phyloP scores from a whole-genome alignment of 2,329 filamentous ascomycete species.

The Ambrosiella beaveri region DNA sequence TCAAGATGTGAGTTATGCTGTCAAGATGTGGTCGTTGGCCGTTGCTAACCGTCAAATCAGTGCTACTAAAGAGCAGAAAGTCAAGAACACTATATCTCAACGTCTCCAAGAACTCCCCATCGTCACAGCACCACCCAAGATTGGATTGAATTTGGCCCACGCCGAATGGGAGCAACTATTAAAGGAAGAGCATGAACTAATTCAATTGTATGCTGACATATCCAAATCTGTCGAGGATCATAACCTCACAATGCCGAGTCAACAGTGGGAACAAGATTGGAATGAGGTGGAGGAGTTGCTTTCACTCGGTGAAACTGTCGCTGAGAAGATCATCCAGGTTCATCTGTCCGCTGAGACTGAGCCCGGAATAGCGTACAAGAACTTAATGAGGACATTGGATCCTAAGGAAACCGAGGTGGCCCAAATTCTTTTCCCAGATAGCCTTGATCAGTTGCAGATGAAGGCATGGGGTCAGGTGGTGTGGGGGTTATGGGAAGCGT shows the following conservation, averaged over 20 bases:
- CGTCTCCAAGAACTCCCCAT: not conserved
- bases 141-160: not conserved
- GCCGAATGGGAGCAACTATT: not conserved
- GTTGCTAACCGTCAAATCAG: conserved; percentile 3
- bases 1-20: conserved; percentile 6
- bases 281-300: conserved; percentile 12
- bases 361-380: conserved; percentile 7
- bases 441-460: conserved; percentile 6
- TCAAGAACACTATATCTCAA: not conserved
- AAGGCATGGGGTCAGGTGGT: conserved; percentile 13
- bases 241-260: not conserved
- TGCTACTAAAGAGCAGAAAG: conserved; percentile 4
- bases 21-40: not conserved
- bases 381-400: conserved; percentile 6
- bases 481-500: conserved; percentile 12
- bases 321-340: conserved; percentile 11
- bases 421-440: conserved; percentile 11
- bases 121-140: not conserved
- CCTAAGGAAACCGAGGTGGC: conserved; percentile 10
- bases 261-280: conserved; percentile 9
- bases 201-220: conserved; percentile 9
- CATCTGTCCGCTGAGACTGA: conserved; percentile 9
- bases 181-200: not conserved
- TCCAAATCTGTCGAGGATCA: conserved; percentile 4
- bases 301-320: conserved; percentile 8